Percentiles rank a stretch among this genome's conserved stretches.
These are phyloP conservation scores for Aspergillus heteromorphus DNA, from an alignment of 495 filamentous ascomycete genomes.

Conservation along the genomic window DNA sequence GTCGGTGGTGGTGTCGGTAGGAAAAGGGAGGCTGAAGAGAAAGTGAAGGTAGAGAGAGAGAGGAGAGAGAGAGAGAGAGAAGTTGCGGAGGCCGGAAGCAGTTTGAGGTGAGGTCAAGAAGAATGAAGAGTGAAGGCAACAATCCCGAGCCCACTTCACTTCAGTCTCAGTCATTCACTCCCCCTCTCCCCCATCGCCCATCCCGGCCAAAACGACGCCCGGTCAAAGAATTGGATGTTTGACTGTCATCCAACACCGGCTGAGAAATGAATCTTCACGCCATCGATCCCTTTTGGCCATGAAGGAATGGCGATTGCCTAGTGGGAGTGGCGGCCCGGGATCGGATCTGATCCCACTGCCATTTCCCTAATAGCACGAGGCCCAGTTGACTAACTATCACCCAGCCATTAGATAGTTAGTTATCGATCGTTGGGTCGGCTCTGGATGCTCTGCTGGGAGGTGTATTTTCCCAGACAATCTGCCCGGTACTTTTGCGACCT, in stretches of 20 bases:
- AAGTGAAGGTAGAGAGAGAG: slow-evolving; percentile 13
- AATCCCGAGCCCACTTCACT: not conserved
- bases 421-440: no score
- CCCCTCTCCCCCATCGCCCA: not conserved
- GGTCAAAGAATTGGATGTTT: not conserved
- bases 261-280: no score
- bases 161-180: no score
- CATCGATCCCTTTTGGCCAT: no score
- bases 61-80: slow-evolving; percentile 11
- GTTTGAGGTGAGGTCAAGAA: slow-evolving; percentile 11
- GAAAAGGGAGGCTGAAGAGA: slow-evolving; percentile 6
- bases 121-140: not conserved
- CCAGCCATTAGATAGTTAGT: not conserved
- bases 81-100: slow-evolving; percentile 10
- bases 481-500: not conserved
- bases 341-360: slow-evolving; percentile 2
- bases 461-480: not conserved
- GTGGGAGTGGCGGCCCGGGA: not conserved
- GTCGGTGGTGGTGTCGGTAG: not conserved
- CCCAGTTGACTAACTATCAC: not conserved
- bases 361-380: slow-evolving; percentile 6
- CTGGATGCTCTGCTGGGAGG: not conserved
- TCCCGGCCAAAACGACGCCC: not conserved
- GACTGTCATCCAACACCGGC: no score
- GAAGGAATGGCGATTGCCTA: not conserved